Evolutionary conservation across 306 rosid genomes (phyloP), one percentile per base, ranked within the genome.

Genomic region (Quercus engelmannii): DNA sequence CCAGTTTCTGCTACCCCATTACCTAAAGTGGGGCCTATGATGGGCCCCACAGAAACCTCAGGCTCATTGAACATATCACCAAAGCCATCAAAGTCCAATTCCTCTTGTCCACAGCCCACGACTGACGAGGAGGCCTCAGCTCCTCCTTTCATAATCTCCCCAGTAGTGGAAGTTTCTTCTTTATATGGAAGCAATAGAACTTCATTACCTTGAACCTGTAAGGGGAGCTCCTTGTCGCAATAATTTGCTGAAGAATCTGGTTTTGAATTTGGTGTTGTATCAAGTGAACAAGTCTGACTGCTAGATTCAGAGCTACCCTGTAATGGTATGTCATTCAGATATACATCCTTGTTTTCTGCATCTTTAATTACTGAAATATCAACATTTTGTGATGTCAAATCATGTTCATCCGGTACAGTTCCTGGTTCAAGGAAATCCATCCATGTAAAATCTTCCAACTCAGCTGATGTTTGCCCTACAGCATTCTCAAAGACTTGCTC

Each of bases 11-110:
- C 62, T 46, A 80, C 89, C 57, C 86, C 94, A 71, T 80, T 83
- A 43, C 78, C 62, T 6, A 83, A 73, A 64, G 90, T 83, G 75
- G 97, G 97, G 63, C 96, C 87, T 62, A 89, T 79, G 51, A 87
- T 77, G 71, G 97, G 99, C 18, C 96, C 99, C 5, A 70, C 56
- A 76, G 83, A 21, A 78, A 87, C 81, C 77, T 93, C 99, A 75
- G 98, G 98, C 84, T 96, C 99, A 55, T 87, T 76, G 81, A 96
- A 93, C 80, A 96, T 84, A 84, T 82, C 93, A 78, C 98, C 96
- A 78, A 96, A 83, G 58, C 92, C 98, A 52, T 91, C 97, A 87
- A 90, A 88, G 74, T 87, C 88, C 52, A 77, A 18, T 74, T 84
- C 94, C 74, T 91, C 92, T 83, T 87, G 93, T 71, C 79, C 87